Conservation (phyloP, 139 green algal species). For the Tetraselmis chui region DNA sequence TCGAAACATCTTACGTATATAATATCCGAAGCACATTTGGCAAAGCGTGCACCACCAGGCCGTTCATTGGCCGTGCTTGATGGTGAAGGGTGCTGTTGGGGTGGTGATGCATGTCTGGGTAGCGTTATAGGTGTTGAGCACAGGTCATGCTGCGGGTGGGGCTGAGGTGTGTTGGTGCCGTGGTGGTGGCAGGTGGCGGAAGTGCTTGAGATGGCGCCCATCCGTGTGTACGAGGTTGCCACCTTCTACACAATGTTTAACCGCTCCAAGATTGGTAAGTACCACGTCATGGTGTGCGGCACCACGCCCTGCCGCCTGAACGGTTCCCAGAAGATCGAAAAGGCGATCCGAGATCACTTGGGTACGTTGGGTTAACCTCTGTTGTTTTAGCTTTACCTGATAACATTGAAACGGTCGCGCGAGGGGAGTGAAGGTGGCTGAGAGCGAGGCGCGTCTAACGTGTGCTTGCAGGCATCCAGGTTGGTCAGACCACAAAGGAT, state of each 20-base stretch:
- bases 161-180: conserved; percentile 38
- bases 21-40: too few species aligned
- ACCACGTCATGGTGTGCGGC: conserved; percentile 95
- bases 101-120: too few species aligned
- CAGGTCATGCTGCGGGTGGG: too few species aligned
- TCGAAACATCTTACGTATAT: too few species aligned
- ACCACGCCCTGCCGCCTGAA: conserved; percentile 77
- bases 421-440: not conserved
- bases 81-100: too few species aligned
- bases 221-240: conserved; percentile 95
- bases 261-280: conserved; percentile 89
- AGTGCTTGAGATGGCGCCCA: conserved; percentile 77
- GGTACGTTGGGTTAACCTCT: too few species aligned
- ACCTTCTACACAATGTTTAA: conserved; percentile 99
- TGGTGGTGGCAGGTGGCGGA: conserved; percentile 26
- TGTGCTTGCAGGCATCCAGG: conserved; percentile 45
- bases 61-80: too few species aligned
- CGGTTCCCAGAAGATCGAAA: conserved; percentile 36
- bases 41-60: too few species aligned
- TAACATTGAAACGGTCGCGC: too few species aligned
- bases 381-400: too few species aligned
- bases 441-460: too few species aligned
- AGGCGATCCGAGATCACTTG: conserved; percentile 32
- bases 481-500: conserved; percentile 67
- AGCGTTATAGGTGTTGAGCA: too few species aligned